Conservation (phyloP, 192 early-diverging fungal species). For the Phlyctochytrium arcticum region DNA sequence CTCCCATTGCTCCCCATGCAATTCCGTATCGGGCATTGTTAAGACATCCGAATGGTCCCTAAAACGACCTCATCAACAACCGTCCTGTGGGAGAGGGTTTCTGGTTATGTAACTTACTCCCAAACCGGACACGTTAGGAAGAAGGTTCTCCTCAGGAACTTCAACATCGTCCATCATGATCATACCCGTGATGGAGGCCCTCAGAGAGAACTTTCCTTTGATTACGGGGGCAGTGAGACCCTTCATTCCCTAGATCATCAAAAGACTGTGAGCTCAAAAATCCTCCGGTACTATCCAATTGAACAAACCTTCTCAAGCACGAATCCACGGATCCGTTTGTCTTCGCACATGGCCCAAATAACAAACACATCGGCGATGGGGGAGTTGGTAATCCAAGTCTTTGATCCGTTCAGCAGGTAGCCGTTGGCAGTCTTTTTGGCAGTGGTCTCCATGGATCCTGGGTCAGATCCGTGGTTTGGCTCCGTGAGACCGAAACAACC, state of each 20-base stretch:
- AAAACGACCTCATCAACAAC: constrained; percentile 1
- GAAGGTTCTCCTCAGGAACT: constrained; percentile 84
- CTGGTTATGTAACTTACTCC: constrained; percentile 16
- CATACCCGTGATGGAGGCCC: constrained; percentile 94
- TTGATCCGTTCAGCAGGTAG: constrained; percentile 82
- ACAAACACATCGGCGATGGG: constrained; percentile 96
- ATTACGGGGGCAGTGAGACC: constrained; percentile 85
- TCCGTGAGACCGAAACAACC: constrained; percentile 96
- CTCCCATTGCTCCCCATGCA: constrained; percentile 93
- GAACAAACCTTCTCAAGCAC: constrained; percentile 82
- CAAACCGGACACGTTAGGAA: constrained; percentile 86
- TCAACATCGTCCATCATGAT: constrained; percentile 98
- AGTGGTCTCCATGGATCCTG: constrained; percentile 86
- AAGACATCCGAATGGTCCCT: constrained; percentile 95
- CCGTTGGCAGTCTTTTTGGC: constrained; percentile 66
- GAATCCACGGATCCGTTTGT: constrained; percentile 88
- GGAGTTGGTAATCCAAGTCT: constrained; percentile 99
- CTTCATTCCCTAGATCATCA: constrained; percentile 71
- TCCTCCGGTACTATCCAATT: constrained; percentile 1
- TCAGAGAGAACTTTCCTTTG: constrained; percentile 92
- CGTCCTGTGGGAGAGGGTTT: neutral
- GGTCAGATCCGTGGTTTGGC: constrained; percentile 96
- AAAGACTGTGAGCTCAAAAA: neutral
- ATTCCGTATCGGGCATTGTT: constrained; percentile 98
- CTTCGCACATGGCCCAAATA: constrained; percentile 89